These are phyloP conservation scores for Phytopythium delawarense DNA, from an alignment of 352 stramenopile genomes.

Conservation along the genomic window DNA sequence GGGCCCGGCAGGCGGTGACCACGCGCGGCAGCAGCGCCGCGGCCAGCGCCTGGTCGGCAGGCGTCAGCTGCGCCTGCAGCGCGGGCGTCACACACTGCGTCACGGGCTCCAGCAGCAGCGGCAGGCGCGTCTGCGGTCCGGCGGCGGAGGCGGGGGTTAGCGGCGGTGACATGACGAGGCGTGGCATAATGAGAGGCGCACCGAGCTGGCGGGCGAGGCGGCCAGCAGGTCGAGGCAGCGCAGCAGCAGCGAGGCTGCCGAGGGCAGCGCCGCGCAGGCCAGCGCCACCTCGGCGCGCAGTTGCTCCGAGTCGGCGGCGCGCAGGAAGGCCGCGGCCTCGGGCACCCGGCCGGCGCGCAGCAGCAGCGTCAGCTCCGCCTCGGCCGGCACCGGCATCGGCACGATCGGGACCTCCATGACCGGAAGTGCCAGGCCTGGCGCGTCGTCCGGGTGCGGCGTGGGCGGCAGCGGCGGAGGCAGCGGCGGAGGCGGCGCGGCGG, in stretches of 20 bases:
- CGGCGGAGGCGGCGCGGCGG: neutral
- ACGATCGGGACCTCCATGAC: no score
- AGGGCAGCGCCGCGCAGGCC: constrained; percentile 24
- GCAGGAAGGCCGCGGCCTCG: constrained; percentile 27
- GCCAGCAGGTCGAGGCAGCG: constrained; percentile 28
- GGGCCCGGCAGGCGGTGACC: constrained; percentile 25
- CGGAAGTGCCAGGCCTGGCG: neutral
- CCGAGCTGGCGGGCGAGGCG: neutral
- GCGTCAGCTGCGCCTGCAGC: constrained; percentile 16
- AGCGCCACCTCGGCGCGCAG: constrained; percentile 24
- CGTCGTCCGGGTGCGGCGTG: constrained; percentile 9
- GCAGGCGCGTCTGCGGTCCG: constrained; percentile 2
- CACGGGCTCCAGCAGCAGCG: constrained; percentile 9
- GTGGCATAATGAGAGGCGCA: neutral
- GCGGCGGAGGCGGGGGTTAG: neutral
- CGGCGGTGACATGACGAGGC: neutral
- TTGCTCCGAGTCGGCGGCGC: constrained; percentile 28
- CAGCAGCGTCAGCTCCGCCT: constrained; percentile 21
- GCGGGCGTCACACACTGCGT: constrained; percentile 19
- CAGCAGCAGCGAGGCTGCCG: constrained; percentile 35
- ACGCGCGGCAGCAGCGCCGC: constrained; percentile 32
- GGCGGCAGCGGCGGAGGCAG: neutral
- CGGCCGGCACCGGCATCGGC: no score
- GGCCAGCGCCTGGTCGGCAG: constrained; percentile 32
- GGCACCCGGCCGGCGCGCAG: constrained; percentile 23